phyloP scores from a whole-genome alignment of 2,329 filamentous ascomycete genomes.

The Chalaropsis thielavioides region DNA sequence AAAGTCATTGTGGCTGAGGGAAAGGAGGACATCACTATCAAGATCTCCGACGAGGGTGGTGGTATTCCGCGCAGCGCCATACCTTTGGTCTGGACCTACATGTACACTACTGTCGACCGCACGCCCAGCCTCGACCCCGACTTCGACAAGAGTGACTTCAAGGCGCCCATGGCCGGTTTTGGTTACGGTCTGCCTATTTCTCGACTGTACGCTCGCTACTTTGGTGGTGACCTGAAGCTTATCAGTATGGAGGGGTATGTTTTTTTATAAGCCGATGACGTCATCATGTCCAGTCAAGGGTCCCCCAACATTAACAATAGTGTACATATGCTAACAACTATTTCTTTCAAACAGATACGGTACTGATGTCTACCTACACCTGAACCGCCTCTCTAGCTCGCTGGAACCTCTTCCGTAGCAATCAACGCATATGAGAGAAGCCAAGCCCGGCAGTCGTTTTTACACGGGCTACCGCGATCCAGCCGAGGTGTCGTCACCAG shows the following conservation, averaged over 20 bases:
- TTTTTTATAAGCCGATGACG: constrained; percentile 6
- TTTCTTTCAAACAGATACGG: constrained; percentile 53
- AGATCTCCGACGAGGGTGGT: constrained; percentile 91
- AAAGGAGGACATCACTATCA: constrained; percentile 97
- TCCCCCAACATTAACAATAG: neutral
- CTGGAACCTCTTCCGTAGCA: constrained; percentile 94
- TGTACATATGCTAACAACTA: neutral
- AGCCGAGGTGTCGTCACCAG: constrained; percentile 25
- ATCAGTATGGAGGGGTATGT: constrained; percentile 98
- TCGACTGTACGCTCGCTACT: constrained; percentile 86
- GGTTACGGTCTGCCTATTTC: constrained; percentile 96
- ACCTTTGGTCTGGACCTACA: constrained; percentile 98
- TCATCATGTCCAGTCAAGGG: neutral
- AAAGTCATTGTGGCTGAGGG: constrained; percentile 97
- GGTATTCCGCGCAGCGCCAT: constrained; percentile 88
- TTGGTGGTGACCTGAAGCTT: constrained; percentile 89
- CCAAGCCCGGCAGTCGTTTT: constrained; percentile 15
- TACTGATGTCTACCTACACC: constrained; percentile 94
- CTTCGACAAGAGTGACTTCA: constrained; percentile 98
- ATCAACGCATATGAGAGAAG: constrained; percentile 75
- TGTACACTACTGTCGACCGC: constrained; percentile 97
- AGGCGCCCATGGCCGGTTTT: constrained; percentile 97
- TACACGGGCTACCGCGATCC: constrained; percentile 24
- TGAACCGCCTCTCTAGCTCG: constrained; percentile 87
- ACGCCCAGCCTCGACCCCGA: constrained; percentile 91